phyloP scores from a whole-genome alignment of 2,329 filamentous ascomycete genomes.

The Aspergillus tamarii region DNA sequence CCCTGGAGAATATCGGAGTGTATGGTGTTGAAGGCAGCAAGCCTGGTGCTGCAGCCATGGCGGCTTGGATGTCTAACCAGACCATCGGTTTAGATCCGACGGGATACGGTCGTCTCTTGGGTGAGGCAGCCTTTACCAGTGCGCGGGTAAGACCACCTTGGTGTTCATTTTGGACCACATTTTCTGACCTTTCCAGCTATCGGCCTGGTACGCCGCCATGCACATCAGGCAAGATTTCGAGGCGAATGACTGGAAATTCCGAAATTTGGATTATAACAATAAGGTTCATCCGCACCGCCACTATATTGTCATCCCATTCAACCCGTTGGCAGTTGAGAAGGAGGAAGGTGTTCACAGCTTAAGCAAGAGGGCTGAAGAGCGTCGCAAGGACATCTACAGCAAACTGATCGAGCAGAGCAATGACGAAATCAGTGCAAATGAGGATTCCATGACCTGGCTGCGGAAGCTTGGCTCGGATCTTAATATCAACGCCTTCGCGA shows the following conservation, averaged over 20 bases:
- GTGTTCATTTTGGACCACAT: not conserved
- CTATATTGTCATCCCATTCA: slow-evolving; percentile 17
- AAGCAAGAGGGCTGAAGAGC: not conserved
- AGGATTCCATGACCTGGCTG: slow-evolving; percentile 45
- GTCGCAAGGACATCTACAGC: slow-evolving; percentile 3
- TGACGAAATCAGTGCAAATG: slow-evolving; percentile 12
- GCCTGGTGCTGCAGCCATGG: slow-evolving; percentile 51
- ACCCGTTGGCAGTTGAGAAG: slow-evolving; percentile 11
- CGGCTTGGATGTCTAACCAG: slow-evolving; percentile 50
- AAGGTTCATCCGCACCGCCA: too few relatives aligned
- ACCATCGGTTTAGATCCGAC: slow-evolving; percentile 46
- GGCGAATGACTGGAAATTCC: too few relatives aligned
- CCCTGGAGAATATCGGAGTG: slow-evolving; percentile 45
- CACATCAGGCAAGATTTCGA: not conserved
- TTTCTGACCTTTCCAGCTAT: not conserved
- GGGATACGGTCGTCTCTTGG: slow-evolving; percentile 49
- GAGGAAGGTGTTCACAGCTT: not conserved
- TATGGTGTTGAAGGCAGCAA: slow-evolving; percentile 54
- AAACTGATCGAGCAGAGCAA: slow-evolving; percentile 4
- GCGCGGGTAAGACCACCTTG: slow-evolving; percentile 35
- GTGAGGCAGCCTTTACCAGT: slow-evolving; percentile 51
- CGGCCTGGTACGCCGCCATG: not conserved
- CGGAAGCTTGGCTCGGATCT: slow-evolving; percentile 50
- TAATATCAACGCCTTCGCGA: slow-evolving; percentile 40
- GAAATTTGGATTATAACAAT: too few relatives aligned